Evolutionary conservation across 176 grass and related monocot genomes (phyloP).

Genomic region (Phragmites australis): DNA sequence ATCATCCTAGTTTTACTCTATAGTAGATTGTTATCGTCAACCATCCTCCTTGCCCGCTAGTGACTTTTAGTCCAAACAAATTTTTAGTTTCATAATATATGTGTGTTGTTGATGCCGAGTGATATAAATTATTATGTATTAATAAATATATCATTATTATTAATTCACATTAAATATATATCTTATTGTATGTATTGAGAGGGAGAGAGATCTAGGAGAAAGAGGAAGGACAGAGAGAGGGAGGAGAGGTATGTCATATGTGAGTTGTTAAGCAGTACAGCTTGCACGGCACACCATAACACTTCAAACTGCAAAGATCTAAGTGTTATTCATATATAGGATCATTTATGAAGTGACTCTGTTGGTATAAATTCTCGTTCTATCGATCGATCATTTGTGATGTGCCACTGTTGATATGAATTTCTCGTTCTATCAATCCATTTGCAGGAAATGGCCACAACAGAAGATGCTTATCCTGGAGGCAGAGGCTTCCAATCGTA

Average conservation of each 20-base stretch:
- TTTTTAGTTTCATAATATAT: too few relatives aligned
- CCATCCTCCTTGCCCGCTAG: too few relatives aligned
- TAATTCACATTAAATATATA: too few relatives aligned
- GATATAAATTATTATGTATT: too few relatives aligned
- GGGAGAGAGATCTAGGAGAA: too few relatives aligned
- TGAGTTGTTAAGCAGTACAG: neutral
- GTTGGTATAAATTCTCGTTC: neutral
- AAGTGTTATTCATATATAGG: neutral
- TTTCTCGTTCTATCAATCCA: neutral
- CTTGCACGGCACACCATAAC: neutral
- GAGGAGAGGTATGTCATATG: neutral
- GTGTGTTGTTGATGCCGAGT: too few relatives aligned
- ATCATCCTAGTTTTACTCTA: too few relatives aligned
- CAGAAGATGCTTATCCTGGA: slow-evolving; percentile 39
- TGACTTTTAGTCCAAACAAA: too few relatives aligned
- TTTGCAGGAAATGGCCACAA: slow-evolving; percentile 28
- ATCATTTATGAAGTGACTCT: neutral
- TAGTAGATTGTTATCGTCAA: too few relatives aligned
- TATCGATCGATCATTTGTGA: neutral
- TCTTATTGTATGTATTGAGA: too few relatives aligned
- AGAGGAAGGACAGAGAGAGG: too few relatives aligned
- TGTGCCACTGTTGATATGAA: neutral
- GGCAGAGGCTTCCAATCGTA: slow-evolving; percentile 44
- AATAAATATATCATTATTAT: too few relatives aligned
- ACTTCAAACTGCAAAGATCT: neutral